A percentile compares a stretch with the other conserved stretches of the same genome.
phyloP scores from a whole-genome alignment of 2,329 filamentous ascomycete genomes.

The Colletotrichum agaves region DNA sequence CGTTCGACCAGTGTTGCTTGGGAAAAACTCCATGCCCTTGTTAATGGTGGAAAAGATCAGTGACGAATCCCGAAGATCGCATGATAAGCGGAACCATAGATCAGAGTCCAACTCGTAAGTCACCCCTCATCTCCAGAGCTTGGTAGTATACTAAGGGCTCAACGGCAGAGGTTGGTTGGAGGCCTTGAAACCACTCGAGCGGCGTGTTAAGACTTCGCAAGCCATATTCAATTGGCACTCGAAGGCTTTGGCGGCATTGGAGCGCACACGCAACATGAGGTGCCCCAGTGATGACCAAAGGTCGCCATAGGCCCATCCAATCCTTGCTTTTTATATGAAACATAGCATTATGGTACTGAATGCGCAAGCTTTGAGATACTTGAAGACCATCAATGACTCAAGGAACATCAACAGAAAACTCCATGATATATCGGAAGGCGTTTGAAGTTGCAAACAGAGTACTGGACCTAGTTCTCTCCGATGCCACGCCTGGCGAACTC shows the following conservation, averaged over 20 bases:
- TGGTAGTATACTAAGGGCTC: no score
- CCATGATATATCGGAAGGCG: not conserved
- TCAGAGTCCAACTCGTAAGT: slow-evolving; percentile 38
- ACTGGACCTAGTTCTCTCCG: not conserved
- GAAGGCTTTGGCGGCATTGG: slow-evolving; percentile 33
- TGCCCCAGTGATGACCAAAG: not conserved
- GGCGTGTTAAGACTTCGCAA: slow-evolving; percentile 36
- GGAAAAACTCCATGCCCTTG: slow-evolving; percentile 27
- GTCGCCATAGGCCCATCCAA: slow-evolving; percentile 19
- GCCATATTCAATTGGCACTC: slow-evolving; percentile 40
- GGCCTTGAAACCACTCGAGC: slow-evolving; percentile 25
- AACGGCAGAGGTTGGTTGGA: not conserved
- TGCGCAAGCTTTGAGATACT: slow-evolving; percentile 41
- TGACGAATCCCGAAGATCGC: slow-evolving; percentile 39
- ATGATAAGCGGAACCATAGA: slow-evolving; percentile 41
- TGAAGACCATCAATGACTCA: slow-evolving; percentile 37
- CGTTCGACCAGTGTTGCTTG: slow-evolving; percentile 31
- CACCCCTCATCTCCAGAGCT: not conserved
- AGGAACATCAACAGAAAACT: not conserved
- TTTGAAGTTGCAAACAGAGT: not conserved
- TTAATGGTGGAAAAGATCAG: slow-evolving; percentile 38
- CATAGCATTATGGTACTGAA: slow-evolving; percentile 43
- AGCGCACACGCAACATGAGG: not conserved
- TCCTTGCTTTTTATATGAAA: slow-evolving; percentile 42
- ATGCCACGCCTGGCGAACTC: slow-evolving; percentile 37